Percentiles rank a stretch among this genome's conserved stretches.
phyloP scores from a whole-genome alignment of 495 filamentous ascomycete genomes.

The Penicillium antarcticum region DNA sequence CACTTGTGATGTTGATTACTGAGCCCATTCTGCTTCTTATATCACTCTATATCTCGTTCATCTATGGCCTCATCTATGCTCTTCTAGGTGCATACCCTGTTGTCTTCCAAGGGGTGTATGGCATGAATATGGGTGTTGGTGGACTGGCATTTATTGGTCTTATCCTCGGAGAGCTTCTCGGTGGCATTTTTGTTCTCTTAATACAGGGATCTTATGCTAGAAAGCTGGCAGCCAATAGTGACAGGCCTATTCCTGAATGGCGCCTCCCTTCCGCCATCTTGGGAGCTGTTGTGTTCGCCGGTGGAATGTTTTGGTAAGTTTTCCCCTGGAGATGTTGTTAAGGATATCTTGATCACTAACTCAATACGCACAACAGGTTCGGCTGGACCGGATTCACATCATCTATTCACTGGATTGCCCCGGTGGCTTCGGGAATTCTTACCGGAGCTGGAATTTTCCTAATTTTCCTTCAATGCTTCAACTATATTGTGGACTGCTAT shows the following conservation, averaged over 20 bases:
- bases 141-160: constrained; percentile 31
- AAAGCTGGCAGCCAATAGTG: constrained; percentile 25
- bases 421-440: constrained; percentile 23
- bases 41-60: constrained; percentile 39
- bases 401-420: constrained; percentile 30
- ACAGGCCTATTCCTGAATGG: constrained; percentile 31
- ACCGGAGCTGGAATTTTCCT: constrained; percentile 27
- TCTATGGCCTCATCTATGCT: constrained; percentile 36
- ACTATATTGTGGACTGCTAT: constrained; percentile 33
- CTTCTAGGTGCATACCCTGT: constrained; percentile 31
- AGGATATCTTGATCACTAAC: background rate
- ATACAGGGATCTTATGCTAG: constrained; percentile 19
- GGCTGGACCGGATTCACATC: constrained; percentile 30
- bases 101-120: constrained; percentile 28
- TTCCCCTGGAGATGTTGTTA: background rate
- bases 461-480: constrained; percentile 33
- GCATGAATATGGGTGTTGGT: constrained; percentile 24
- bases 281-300: constrained; percentile 44
- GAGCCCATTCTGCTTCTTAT: constrained; percentile 44
- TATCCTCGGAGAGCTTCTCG: constrained; percentile 26
- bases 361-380: constrained; percentile 22
- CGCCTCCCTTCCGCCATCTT: constrained; percentile 40
- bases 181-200: constrained; percentile 18
- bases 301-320: constrained; percentile 49
- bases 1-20: constrained; percentile 39